Evolutionary conservation across 495 filamentous ascomycete genomes (phyloP).

Genomic region (Podospora didyma): DNA sequence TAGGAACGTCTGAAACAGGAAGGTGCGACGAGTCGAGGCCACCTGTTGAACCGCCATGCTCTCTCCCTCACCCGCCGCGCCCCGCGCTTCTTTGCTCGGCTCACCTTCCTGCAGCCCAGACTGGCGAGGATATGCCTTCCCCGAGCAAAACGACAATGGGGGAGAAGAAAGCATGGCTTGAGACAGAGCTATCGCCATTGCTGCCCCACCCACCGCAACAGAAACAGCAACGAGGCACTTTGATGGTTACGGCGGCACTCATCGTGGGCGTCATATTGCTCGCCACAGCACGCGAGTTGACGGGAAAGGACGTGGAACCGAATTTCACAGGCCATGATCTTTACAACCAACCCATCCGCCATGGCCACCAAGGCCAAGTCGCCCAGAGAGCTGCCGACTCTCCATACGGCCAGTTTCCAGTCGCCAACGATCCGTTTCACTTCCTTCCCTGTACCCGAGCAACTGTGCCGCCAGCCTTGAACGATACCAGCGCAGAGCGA

Average conservation of each 20-base stretch:
- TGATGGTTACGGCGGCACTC: conserved; percentile 7
- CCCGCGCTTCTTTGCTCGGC: conserved; percentile 3
- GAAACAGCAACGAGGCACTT: background rate
- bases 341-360: background rate
- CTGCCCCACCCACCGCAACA: background rate
- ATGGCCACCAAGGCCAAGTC: background rate
- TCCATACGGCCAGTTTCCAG: conserved; percentile 37
- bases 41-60: background rate
- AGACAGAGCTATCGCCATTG: background rate
- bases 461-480: conserved; percentile 33
- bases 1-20: background rate
- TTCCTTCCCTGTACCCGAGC: conserved; percentile 40
- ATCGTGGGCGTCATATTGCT: conserved; percentile 7
- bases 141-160: background rate
- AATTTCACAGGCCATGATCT: background rate
- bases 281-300: conserved; percentile 1
- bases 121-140: background rate
- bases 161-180: background rate
- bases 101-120: background rate
- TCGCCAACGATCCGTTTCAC: conserved; percentile 34
- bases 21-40: background rate
- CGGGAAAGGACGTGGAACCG: background rate
- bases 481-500: conserved; percentile 25
- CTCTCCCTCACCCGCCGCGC: background rate
- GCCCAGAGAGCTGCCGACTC: background rate